Evolutionary conservation across 345 rosid species (phyloP), one percentile per base, ranked within the genome.

Genomic region (Populus tremula): DNA sequence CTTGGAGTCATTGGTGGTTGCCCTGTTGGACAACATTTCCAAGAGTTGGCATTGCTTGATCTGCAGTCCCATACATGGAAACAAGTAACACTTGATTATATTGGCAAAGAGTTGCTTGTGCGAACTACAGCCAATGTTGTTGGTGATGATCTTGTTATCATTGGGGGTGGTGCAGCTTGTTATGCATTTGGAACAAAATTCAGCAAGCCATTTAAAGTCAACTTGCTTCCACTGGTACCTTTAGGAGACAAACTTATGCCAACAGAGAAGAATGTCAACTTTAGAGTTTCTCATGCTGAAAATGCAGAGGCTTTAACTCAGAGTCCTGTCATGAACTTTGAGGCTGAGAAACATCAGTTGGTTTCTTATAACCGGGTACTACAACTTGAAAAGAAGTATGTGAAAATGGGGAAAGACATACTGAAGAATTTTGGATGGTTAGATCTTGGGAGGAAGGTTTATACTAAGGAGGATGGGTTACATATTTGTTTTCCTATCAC

Each of bases 151-250:
- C 96, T 93, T 77, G 79, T 92, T 5, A 66, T 90, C 83, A 82
- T 95, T 82, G 99, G 98, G 23, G 99, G 99, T 76, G 98, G 98
- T 73, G 94, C 96, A 78, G 90, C 99, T 76, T 95, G 99, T 85
- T 92, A 92, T 85, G 98, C 98, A 43, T 95, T 93, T 90, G 99
- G 99, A 84, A 87, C 99, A 56, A 95, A 87, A 87, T 95, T 95
- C 82, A 93, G 91, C 73, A 91, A 85, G 80, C 97, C 99, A 56
- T 74, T 88, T 77, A 91, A 87, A 85, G 82, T 91, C 75, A 85
- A 84, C 85, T 87, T 95, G 89, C 85, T 85, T 78, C 80, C 79
- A 5, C 69, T 88, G 18, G 76, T 83, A 70, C 70, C 86, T 77
- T 71, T 74, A 47, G 84, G 79, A 71, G 81, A 80, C 43, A 25